These are phyloP conservation scores for Ganoderma sinense DNA, from an alignment of 1,284 basidiomycete genomes.

Conservation along the genomic window DNA sequence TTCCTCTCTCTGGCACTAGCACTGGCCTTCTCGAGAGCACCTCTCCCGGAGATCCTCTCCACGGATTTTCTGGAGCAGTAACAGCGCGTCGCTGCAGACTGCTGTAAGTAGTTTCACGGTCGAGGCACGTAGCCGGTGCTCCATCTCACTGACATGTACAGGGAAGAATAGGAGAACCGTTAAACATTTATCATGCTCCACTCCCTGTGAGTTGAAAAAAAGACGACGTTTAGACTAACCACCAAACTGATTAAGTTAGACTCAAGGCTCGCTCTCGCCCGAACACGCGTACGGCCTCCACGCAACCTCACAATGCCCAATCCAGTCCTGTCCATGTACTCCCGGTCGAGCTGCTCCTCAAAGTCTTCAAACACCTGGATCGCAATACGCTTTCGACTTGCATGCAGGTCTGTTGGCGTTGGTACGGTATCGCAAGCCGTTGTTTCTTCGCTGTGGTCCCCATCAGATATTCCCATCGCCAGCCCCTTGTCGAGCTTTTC, in stretches of 20 bases:
- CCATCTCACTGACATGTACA: no score
- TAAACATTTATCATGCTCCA: no score
- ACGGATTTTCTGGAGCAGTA: no score
- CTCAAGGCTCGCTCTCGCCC: neutral
- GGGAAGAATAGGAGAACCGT: no score
- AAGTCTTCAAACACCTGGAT: neutral
- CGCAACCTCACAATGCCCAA: neutral
- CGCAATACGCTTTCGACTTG: neutral
- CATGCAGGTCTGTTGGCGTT: neutral
- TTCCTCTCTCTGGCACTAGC: no score
- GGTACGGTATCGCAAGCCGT: neutral
- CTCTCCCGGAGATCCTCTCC: no score
- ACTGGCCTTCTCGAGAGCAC: no score
- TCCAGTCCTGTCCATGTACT: neutral
- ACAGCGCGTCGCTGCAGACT: no score
- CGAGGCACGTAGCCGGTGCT: no score
- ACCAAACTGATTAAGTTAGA: neutral
- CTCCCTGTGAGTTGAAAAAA: no score
- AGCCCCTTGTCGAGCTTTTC: neutral
- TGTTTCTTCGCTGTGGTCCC: neutral
- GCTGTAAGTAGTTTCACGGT: no score
- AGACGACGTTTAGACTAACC: neutral
- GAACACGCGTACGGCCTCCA: neutral
- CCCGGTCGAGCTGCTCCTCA: neutral
- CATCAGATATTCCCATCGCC: neutral